phyloP scores from a whole-genome alignment of 2,329 filamentous ascomycete species.

The Pseudogymnoascus sp. region DNA sequence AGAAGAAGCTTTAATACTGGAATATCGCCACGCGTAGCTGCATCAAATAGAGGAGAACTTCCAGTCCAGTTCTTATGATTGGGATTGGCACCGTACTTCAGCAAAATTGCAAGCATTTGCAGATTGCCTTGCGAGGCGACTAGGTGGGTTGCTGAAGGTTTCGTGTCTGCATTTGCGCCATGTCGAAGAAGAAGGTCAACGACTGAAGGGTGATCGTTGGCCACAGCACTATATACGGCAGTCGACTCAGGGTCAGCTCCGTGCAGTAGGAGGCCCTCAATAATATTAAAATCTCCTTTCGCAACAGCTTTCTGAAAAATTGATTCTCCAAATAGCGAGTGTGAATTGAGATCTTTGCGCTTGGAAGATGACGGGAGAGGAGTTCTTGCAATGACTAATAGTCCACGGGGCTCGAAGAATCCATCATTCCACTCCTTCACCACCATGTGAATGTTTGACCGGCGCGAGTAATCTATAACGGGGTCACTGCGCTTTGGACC shows the following conservation, averaged over 20 bases:
- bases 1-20: constrained; percentile 14
- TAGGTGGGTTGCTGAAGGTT: constrained; percentile 12
- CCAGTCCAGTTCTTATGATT: background rate
- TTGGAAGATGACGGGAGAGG: background rate
- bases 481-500: background rate
- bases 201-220: constrained; percentile 6
- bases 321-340: constrained; percentile 15
- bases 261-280: constrained; percentile 9
- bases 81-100: background rate
- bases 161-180: constrained; percentile 13
- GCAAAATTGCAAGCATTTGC: background rate
- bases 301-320: constrained; percentile 11
- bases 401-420: background rate
- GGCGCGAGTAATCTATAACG: background rate
- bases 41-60: constrained; percentile 11
- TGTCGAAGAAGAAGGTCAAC: constrained; percentile 16
- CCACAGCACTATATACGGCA: constrained; percentile 13
- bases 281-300: constrained; percentile 4
- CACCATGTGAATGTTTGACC: background rate
- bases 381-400: constrained; percentile 7
- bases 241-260: constrained; percentile 13
- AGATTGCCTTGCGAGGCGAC: constrained; percentile 13
- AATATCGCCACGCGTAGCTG: constrained; percentile 12
- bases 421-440: background rate
- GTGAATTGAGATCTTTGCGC: constrained; percentile 13